Percentiles rank a stretch among this genome's conserved stretches.
Evolutionary conservation across 768 basidiomycete genomes (phyloP).

Genomic region (Hypholoma sublateritium): DNA sequence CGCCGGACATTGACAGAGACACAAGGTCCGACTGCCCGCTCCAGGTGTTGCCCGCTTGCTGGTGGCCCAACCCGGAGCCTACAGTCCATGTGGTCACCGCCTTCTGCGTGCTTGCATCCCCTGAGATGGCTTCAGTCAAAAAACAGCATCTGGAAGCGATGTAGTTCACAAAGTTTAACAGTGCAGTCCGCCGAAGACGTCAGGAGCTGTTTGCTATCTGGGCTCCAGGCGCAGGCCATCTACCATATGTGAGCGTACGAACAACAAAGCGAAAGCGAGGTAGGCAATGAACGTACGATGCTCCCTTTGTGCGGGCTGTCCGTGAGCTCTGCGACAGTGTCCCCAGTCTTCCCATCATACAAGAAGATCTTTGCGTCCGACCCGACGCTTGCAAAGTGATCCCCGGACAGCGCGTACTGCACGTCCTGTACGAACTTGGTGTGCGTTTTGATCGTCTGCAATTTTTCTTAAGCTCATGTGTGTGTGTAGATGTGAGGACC

Average conservation of each 20-base stretch:
- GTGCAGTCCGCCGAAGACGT: constrained; percentile 87
- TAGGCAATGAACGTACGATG: constrained; percentile 51
- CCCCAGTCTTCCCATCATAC: constrained; percentile 89
- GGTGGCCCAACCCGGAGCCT: constrained; percentile 71
- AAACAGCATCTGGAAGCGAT: background rate
- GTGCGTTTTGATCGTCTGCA: constrained; percentile 81
- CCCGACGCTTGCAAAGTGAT: constrained; percentile 84
- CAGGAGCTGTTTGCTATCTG: constrained; percentile 68
- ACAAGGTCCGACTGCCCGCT: constrained; percentile 67
- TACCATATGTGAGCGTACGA: constrained; percentile 22
- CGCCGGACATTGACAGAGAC: constrained; percentile 81
- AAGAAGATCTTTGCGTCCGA: constrained; percentile 86
- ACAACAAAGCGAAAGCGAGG: background rate
- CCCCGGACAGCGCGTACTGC: constrained; percentile 77
- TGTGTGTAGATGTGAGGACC: background rate
- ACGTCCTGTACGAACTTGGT: constrained; percentile 93
- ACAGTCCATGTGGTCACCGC: constrained; percentile 67
- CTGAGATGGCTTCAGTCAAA: constrained; percentile 33
- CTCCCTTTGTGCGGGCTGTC: constrained; percentile 73
- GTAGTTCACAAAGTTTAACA: constrained; percentile 75
- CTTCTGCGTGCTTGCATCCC: constrained; percentile 80
- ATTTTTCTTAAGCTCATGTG: background rate
- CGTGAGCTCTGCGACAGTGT: constrained; percentile 67
- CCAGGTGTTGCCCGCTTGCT: constrained; percentile 93
- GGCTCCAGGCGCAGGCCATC: constrained; percentile 82